phyloP scores from a whole-genome alignment of 1,139 yeast species.

The Geotrichum bryndzae region DNA sequence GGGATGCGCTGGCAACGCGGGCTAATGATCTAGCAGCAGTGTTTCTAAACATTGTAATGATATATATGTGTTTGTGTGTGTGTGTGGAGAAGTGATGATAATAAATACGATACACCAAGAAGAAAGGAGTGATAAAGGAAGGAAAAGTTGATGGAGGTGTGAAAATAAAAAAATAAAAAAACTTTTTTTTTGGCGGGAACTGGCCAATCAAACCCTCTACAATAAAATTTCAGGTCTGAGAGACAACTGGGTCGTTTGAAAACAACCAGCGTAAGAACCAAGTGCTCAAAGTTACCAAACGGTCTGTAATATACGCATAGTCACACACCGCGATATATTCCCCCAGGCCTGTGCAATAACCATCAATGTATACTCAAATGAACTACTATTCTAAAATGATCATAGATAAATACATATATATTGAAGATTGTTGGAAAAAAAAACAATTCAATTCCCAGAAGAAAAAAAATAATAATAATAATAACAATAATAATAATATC shows the following conservation, averaged over 20 bases:
- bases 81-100: neutral
- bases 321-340: neutral
- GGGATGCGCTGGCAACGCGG: conserved; percentile 1
- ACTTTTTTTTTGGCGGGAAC: neutral
- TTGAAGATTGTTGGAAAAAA: neutral
- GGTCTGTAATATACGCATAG: neutral
- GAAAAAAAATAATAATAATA: neutral
- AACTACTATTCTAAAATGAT: no score
- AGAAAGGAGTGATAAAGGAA: neutral
- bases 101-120: neutral
- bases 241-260: neutral
- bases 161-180: neutral
- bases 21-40: conserved; percentile 7
- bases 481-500: no score
- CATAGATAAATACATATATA: neutral
- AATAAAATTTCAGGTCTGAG: neutral
- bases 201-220: neutral
- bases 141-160: neutral
- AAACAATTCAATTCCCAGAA: neutral
- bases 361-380: no score
- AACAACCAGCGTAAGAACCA: neutral
- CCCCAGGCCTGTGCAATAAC: no score
- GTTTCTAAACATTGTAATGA: conserved; percentile 15
- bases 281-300: neutral
- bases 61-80: neutral